phyloP scores from a whole-genome alignment of 768 basidiomycete species.

The Leccinellum albellum region DNA sequence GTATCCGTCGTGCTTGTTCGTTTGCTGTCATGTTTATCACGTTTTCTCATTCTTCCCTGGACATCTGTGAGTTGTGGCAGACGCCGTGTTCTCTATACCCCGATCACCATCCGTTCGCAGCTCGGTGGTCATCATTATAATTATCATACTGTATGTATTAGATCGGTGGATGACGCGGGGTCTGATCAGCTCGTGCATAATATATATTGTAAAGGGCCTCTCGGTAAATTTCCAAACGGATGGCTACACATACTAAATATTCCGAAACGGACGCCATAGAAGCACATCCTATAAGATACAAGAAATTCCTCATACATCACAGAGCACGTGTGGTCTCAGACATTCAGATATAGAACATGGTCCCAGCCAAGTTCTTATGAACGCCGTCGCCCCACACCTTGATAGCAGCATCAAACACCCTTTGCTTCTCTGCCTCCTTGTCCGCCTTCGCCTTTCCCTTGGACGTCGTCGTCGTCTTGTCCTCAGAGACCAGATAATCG shows the following conservation, averaged over 20 bases:
- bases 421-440: constrained; percentile 27
- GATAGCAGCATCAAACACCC: constrained; percentile 19
- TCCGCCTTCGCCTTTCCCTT: constrained; percentile 31
- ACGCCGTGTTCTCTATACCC: not conserved
- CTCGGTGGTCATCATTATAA: not conserved
- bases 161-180: not conserved
- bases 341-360: constrained; percentile 73
- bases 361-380: constrained; percentile 52
- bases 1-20: not conserved
- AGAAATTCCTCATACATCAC: no score
- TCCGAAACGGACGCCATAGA: no score
- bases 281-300: no score
- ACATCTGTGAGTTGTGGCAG: not conserved
- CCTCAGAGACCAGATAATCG: constrained; percentile 57
- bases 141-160: not conserved
- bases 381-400: constrained; percentile 53
- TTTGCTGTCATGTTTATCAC: not conserved
- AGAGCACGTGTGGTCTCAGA: no score
- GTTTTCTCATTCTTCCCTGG: not conserved
- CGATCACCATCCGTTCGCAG: not conserved
- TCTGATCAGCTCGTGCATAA: not conserved
- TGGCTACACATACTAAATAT: no score
- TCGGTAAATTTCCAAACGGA: not conserved
- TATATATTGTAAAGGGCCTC: not conserved
- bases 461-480: constrained; percentile 41